A percentile compares a stretch with the other conserved stretches of the same genome.
Conservation (phyloP, 129 eudicot species). For the Apium graveolens region DNA sequence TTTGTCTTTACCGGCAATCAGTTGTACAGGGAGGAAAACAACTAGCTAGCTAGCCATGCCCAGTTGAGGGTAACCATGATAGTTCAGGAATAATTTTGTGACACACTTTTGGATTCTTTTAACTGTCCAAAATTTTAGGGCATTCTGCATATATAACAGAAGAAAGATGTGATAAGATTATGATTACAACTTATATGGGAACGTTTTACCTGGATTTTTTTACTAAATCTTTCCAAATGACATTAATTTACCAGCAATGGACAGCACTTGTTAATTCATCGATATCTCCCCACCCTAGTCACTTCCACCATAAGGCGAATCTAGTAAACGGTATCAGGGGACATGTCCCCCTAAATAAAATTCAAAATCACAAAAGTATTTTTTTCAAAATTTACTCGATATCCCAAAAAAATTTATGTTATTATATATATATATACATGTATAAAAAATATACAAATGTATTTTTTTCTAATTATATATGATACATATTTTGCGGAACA, state of each 20-base stretch:
- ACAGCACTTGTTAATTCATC: neutral
- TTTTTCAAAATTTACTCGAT: too few species aligned
- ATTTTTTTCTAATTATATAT: too few species aligned
- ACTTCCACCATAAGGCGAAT: too few species aligned
- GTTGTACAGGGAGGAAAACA: constrained; percentile 1
- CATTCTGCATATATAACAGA: neutral
- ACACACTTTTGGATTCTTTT: neutral
- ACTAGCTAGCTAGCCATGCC: neutral
- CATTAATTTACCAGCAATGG: neutral
- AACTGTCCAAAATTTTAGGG: neutral
- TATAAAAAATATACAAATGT: too few species aligned
- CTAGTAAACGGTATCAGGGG: too few species aligned
- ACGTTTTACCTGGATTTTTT: neutral
- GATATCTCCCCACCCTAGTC: neutral
- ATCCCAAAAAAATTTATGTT: too few species aligned
- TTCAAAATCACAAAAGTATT: too few species aligned
- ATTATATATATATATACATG: too few species aligned
- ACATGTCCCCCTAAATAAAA: too few species aligned
- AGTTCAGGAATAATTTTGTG: constrained; percentile 4
- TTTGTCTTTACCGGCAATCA: constrained; percentile 1
- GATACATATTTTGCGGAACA: too few species aligned
- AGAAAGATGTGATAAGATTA: neutral
- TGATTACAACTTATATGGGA: too few species aligned
- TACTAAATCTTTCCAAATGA: neutral
- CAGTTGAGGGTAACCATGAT: neutral